Base-by-base conservation (phyloP, 805 yeast species). In the Yarrowia yakushimensis region DNA sequence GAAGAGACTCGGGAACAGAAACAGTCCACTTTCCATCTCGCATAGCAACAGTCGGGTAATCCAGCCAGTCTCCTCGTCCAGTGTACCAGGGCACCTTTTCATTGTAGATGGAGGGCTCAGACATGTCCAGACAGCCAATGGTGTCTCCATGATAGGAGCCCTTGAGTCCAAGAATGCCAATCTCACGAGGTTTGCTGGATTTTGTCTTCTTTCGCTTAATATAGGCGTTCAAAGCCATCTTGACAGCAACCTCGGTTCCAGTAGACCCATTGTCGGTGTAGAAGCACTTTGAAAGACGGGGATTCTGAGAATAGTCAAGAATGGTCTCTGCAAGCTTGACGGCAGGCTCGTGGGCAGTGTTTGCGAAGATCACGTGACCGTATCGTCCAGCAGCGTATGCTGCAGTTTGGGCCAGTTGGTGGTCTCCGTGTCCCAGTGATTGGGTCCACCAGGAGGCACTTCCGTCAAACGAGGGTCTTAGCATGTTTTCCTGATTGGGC, bases 361-460 rank as follows among this genome's bases (percentile, higher is more conserved):
- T 65, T 3, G 70, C 71, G 10, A 68, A 57, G 45, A 69, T 68
- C 12, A 68, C 70, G 60, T 69, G 71, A 0, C 70, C 71, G 43
- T 67, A 68, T 30, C 71, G 43, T 28, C 71, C 70, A 13, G 70
- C 69, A 20, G 70, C 71, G 23, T 67, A 59, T 2, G 70, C 69
- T 12, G 70, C 69, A 4, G 69, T 61, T 8, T 66, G 63, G 10
- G 71, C 64, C 22, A 69, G 50, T 11, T 66, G 60, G 5, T 66
- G 63, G 31, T 68, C 66, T 11, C 69, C 69, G 42, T 67, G 70
- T 20, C 69, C 69, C 10, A 69, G 60, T 0, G 70, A 69, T 37
- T 69, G 70, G 18, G 70, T 69, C 71, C 71, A 69, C 71, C 71
- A 69, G 2, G 71, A 69, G 10, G 70, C 70, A 34, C 69, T 66